These are phyloP conservation scores for Sphenostylis stenocarpa DNA, from an alignment of 306 rosid species.

Conservation along the genomic window DNA sequence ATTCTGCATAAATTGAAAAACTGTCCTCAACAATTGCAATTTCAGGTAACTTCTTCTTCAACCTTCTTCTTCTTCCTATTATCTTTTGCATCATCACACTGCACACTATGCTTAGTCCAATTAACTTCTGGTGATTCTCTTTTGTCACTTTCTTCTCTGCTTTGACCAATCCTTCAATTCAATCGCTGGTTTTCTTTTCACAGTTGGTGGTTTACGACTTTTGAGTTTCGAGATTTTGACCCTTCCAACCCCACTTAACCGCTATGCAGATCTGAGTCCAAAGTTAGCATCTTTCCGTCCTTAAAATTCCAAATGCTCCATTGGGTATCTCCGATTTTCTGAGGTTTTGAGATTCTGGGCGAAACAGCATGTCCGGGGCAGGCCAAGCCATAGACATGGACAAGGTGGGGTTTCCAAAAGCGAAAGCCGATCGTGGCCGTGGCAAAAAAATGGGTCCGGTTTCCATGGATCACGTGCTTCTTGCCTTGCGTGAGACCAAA, in stretches of 20 bases:
- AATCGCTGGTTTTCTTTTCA: background rate
- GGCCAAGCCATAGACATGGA: slow-evolving; percentile 50
- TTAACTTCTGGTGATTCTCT: background rate
- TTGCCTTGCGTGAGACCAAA: slow-evolving; percentile 52
- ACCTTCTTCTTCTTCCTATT: background rate
- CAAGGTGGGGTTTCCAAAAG: slow-evolving; percentile 38
- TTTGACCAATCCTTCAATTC: slow-evolving; percentile 29
- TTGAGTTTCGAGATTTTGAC: slow-evolving; percentile 20
- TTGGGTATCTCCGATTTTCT: slow-evolving; percentile 23
- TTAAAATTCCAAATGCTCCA: slow-evolving; percentile 31
- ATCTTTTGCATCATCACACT: background rate
- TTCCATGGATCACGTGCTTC: slow-evolving; percentile 57
- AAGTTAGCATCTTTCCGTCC: slow-evolving; percentile 17
- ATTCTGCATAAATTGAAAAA: slow-evolving; percentile 5
- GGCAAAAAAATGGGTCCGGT: slow-evolving; percentile 37
- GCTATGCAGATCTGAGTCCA: slow-evolving; percentile 34
- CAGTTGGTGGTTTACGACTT: slow-evolving; percentile 27
- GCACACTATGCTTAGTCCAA: slow-evolving; percentile 27
- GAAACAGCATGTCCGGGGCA: slow-evolving; percentile 40
- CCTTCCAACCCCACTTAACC: slow-evolving; percentile 8
- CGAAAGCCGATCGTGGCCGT: slow-evolving; percentile 36
- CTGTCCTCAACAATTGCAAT: slow-evolving; percentile 30
- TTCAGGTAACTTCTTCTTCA: slow-evolving; percentile 32
- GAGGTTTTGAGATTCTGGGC: background rate
- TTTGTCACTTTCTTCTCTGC: background rate